These are phyloP conservation scores for Ceratocystis cubensis DNA, from an alignment of 2,329 filamentous ascomycete species.

Conservation along the genomic window DNA sequence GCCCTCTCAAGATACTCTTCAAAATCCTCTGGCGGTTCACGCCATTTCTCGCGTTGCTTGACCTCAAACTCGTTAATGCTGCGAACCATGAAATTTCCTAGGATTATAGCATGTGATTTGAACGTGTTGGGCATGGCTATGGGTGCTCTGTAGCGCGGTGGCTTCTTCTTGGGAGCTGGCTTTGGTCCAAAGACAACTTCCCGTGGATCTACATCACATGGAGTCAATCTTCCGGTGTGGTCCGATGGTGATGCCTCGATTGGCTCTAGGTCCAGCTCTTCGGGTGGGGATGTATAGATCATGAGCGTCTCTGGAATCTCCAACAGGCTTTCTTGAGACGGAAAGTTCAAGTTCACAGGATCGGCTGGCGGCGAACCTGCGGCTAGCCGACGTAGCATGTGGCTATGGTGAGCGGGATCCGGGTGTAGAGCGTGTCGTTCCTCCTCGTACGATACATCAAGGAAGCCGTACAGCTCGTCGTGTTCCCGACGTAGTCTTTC, in stretches of 20 bases:
- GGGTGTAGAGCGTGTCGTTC: slow-evolving; percentile 7
- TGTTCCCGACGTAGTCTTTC: background rate
- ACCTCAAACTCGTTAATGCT: slow-evolving; percentile 27
- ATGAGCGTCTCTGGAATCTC: slow-evolving; percentile 39
- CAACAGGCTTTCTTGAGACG: slow-evolving; percentile 36
- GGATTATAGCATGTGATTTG: slow-evolving; percentile 10
- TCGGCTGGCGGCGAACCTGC: slow-evolving; percentile 25
- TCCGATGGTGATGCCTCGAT: slow-evolving; percentile 26
- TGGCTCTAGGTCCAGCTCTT: slow-evolving; percentile 29
- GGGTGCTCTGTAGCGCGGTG: background rate
- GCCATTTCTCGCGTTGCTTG: slow-evolving; percentile 26
- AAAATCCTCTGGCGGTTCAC: slow-evolving; percentile 8
- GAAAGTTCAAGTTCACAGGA: slow-evolving; percentile 37
- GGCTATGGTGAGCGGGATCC: slow-evolving; percentile 12
- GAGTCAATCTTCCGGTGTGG: slow-evolving; percentile 31
- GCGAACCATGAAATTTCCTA: slow-evolving; percentile 24
- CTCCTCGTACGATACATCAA: slow-evolving; percentile 20
- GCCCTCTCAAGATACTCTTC: slow-evolving; percentile 5
- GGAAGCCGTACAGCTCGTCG: background rate
- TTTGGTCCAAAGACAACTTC: slow-evolving; percentile 33
- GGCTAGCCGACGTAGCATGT: slow-evolving; percentile 8
- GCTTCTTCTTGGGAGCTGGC: background rate
- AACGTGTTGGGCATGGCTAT: slow-evolving; percentile 15
- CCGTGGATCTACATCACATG: slow-evolving; percentile 35
- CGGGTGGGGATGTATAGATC: slow-evolving; percentile 38